phyloP scores from a whole-genome alignment of 495 filamentous ascomycete genomes.

The Immersiella caudata region DNA sequence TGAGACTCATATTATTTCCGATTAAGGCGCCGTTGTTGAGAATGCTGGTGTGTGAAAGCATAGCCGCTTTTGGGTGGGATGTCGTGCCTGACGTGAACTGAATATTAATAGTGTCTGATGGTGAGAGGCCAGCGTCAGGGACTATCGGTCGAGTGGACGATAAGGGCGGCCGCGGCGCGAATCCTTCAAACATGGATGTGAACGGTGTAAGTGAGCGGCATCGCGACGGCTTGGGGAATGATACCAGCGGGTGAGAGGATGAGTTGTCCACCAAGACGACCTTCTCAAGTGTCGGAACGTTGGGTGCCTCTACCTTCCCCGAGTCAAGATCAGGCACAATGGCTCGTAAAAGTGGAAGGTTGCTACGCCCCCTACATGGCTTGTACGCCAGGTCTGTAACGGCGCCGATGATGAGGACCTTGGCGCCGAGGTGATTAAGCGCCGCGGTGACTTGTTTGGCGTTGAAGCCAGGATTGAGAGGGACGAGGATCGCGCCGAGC shows the following conservation, averaged over 20 bases:
- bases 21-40: constrained; percentile 79
- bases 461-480: constrained; percentile 92
- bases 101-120: constrained; percentile 84
- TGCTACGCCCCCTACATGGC: constrained; percentile 67
- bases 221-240: constrained; percentile 30
- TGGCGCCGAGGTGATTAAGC: constrained; percentile 71
- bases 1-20: constrained; percentile 66
- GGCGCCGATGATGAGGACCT: constrained; percentile 78
- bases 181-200: constrained; percentile 49
- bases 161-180: constrained; percentile 17
- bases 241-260: constrained; percentile 43
- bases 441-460: constrained; percentile 74
- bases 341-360: constrained; percentile 66
- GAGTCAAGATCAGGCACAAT: constrained; percentile 63
- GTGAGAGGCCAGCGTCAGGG: constrained; percentile 55
- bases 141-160: constrained; percentile 43
- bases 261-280: constrained; percentile 86
- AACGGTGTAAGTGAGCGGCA: constrained; percentile 54
- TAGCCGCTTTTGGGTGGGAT: constrained; percentile 86
- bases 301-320: constrained; percentile 60
- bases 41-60: constrained; percentile 80
- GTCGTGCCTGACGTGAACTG: constrained; percentile 98
- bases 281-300: constrained; percentile 68
- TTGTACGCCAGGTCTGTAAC: constrained; percentile 87
- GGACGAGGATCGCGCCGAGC: constrained; percentile 87